Evolutionary conservation across 352 stramenopile species (phyloP), one percentile per base, ranked within the genome.

Genomic region (Phytophthora litchii): DNA sequence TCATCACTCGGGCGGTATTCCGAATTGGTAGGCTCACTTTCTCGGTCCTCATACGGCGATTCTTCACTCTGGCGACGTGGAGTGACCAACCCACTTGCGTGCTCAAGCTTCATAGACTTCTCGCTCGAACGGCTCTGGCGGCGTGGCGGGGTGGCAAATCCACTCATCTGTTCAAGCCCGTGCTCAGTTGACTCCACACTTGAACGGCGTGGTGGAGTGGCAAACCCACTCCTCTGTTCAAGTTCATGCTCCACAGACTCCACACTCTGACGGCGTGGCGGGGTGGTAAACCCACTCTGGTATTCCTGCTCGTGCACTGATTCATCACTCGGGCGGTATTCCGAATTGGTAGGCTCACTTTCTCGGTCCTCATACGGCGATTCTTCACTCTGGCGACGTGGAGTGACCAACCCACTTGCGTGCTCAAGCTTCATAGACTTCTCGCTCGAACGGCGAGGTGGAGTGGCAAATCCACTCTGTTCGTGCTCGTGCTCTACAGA

Each of bases 401-500:
- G 38, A 34, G 27, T 34, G 14, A 23, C 13, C 48, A 42, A 5
- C 14, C 27, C 35, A 19, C 14, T 5, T 7, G 37, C 12, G 8
- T 34, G 11, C 11, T 52, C 21, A 2, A 51, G 41, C 32, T 69
- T 35, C 12, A 54, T 14, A 19, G 45, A 63, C 11, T 48, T 40
- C 20, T 54, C 60, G 31, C 38, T 58, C 14, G 29, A 36, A 36
- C 52, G 60, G 31, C n/a, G 35, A 14, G 49, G 52, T 2, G n/a
- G 23, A 14, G 52, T 44, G 17, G 17, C 17, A 35, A 27, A 45
- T 0, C 36, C 49, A 34, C 32, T 37, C 10, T n/a, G n/a, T n/a
- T n/a, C n/a, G n/a, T n/a, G n/a, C n/a, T 16, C 4, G 11, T 38
- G 20, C 16, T 27, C 23, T 5, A 3, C 5, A 27, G 23, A 27